Base-by-base conservation (phyloP, 345 rosid species). In the Corchorus olitorius region DNA sequence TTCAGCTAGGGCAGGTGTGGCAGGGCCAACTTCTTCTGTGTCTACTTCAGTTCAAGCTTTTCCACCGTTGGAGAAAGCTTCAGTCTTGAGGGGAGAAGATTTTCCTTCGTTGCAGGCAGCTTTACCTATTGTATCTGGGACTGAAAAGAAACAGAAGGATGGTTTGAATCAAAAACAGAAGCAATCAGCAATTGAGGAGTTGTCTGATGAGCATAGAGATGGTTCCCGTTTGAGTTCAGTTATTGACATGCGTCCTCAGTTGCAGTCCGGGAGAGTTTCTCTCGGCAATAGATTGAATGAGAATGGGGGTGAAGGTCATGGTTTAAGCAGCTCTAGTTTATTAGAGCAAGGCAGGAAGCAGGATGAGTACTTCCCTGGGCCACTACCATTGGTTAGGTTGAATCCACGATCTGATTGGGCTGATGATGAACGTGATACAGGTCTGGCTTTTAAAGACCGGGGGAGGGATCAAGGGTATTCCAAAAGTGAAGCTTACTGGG, bases 381-480 rank as follows among this genome's bases (percentile, higher is more conserved):
- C 94, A 43, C 79, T 95, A 56, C 98, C 97, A 1, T 79, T 92
- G 74, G 92, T 94, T 81, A 87, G 86, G 61, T 79, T 93, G 92
- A 84, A 87, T 33, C 97, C 97, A 22, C 87, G 99, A 70, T 96
- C 97, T 79, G 99, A 96, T 79, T 96, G 99, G 98, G 97, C 94
- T 73, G 99, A 97, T 85, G 99, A 97, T 85, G 99, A 97, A 82
- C 98, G 97, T 77, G 99, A 97, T 75, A 94, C 97, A 45, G 84
- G 98, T 77, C 90, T 80, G 75, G 89, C 89, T 66, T 85, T 92
- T 79, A 74, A 81, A 58, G 90, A 91, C 54, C 73, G 87, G 37
- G 89, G 87, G 74, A 95, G 89, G 65, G 97, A 89, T 77, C 77
- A 83, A 74, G 90, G 90, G 17, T 88, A 86, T 81, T 75, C 88